Percentiles rank a stretch among this genome's conserved stretches.
Conservation (phyloP, 192 early-diverging fungal genomes). For the Umbelopsis ramanniana region DNA sequence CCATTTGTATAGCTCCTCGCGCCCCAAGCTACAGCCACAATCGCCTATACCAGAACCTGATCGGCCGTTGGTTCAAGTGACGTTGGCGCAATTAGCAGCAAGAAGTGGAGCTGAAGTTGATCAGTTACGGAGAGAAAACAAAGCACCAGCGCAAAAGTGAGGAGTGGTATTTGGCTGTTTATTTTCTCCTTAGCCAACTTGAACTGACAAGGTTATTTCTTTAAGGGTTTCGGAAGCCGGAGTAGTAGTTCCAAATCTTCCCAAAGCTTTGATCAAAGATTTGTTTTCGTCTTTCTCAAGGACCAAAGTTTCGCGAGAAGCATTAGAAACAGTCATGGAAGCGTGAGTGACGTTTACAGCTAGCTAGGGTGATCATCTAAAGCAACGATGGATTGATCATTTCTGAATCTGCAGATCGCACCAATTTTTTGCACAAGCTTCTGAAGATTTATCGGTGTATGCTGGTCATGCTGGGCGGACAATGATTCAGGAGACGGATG, state of each 20-base stretch:
- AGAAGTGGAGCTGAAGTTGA: neutral
- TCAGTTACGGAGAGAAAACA: neutral
- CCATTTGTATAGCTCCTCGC: neutral
- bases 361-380: neutral
- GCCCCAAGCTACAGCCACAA: constrained; percentile 3
- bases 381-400: neutral
- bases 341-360: constrained; percentile 28
- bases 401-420: constrained; percentile 30
- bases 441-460: constrained; percentile 45
- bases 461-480: constrained; percentile 43
- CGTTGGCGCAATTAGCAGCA: constrained; percentile 8
- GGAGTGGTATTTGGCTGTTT: neutral
- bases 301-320: constrained; percentile 39
- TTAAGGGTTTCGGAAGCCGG: constrained; percentile 36
- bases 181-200: too few relatives aligned
- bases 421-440: constrained; percentile 43
- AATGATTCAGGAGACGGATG: constrained; percentile 44
- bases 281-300: constrained; percentile 39
- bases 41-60: neutral
- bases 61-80: neutral
- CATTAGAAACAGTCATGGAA: constrained; percentile 44
- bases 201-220: neutral
- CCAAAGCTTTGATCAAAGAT: constrained; percentile 37
- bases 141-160: constrained; percentile 14
- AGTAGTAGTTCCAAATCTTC: constrained; percentile 37